A percentile compares a stretch with the other conserved stretches of the same genome.
Conservation (phyloP, 1,139 yeast species). For the Taphrina deformans region DNA sequence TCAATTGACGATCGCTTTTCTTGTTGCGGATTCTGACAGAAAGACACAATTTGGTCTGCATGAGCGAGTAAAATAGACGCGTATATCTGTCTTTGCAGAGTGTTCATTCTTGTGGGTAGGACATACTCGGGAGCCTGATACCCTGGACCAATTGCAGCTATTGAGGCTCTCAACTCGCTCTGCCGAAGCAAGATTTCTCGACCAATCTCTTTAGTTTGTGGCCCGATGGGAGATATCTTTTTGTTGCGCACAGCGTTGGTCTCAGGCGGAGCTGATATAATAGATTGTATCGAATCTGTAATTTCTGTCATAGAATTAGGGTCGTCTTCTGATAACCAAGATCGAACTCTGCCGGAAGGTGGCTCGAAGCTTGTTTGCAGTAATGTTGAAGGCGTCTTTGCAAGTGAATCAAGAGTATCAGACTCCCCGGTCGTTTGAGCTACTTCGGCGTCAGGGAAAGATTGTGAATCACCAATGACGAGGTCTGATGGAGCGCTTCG, state of each 20-base stretch:
- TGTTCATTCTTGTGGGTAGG: constrained; percentile 7
- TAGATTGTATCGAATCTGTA: neutral
- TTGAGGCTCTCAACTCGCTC: neutral
- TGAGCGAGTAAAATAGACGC: constrained; percentile 8
- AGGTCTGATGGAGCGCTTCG: neutral
- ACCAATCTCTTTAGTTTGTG: neutral
- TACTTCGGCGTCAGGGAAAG: neutral
- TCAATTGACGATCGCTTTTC: neutral
- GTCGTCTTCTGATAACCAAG: neutral
- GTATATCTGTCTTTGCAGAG: constrained; percentile 18
- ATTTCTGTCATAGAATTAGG: neutral
- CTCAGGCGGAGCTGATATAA: neutral
- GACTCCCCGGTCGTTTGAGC: too few relatives aligned
- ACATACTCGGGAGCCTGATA: constrained; percentile 5
- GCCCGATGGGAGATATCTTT: neutral
- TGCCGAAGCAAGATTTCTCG: neutral
- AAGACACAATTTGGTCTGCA: constrained; percentile 5
- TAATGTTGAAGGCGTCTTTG: too few relatives aligned
- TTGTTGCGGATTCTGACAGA: constrained; percentile 3
- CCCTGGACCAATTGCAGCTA: neutral
- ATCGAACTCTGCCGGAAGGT: neutral
- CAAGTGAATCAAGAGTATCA: too few relatives aligned
- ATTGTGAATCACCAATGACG: neutral
- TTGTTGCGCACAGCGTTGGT: neutral
- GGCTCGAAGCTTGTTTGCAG: too few relatives aligned